Evolutionary conservation across 768 basidiomycete species (phyloP).

Genomic region (Wakefieldia striispora): DNA sequence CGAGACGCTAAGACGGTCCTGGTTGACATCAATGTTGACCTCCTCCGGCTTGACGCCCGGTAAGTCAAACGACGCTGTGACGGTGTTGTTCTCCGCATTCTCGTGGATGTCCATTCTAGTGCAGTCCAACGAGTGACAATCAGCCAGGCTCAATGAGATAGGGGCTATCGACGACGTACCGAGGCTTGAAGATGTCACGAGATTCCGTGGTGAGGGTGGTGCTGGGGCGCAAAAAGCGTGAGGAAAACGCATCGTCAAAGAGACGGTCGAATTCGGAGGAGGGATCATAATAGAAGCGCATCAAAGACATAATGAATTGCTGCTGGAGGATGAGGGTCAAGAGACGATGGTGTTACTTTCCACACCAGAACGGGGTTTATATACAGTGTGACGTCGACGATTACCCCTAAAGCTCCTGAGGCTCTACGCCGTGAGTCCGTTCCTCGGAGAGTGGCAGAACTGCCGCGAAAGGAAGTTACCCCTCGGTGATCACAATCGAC

Average conservation of each 20-base stretch:
- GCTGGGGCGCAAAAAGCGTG: slow-evolving; percentile 24
- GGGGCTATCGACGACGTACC: slow-evolving; percentile 17
- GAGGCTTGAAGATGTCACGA: slow-evolving; percentile 30
- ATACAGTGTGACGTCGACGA: too few species aligned
- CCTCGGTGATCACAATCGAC: too few species aligned
- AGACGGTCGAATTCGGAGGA: slow-evolving; percentile 44
- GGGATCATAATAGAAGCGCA: slow-evolving; percentile 36
- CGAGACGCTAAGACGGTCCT: slow-evolving; percentile 48
- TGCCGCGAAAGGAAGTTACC: too few species aligned
- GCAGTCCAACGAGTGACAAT: too few species aligned
- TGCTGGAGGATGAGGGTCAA: neutral
- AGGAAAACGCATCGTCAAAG: slow-evolving; percentile 37
- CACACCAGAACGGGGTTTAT: too few species aligned
- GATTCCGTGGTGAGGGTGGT: slow-evolving; percentile 2
- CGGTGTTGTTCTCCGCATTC: slow-evolving; percentile 41
- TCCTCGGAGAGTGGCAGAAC: too few species aligned
- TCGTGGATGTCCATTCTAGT: slow-evolving; percentile 57
- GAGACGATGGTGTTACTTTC: too few species aligned
- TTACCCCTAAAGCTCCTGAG: too few species aligned
- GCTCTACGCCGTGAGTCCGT: too few species aligned
- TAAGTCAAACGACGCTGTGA: slow-evolving; percentile 57
- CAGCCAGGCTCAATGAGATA: neutral
- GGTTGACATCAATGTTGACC: slow-evolving; percentile 49
- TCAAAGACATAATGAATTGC: slow-evolving; percentile 22
- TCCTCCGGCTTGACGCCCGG: slow-evolving; percentile 53